Percentiles rank a stretch among this genome's conserved stretches.
These are phyloP conservation scores for Epichloe gansuensis DNA, from an alignment of 2,329 filamentous ascomycete species.

Conservation along the genomic window DNA sequence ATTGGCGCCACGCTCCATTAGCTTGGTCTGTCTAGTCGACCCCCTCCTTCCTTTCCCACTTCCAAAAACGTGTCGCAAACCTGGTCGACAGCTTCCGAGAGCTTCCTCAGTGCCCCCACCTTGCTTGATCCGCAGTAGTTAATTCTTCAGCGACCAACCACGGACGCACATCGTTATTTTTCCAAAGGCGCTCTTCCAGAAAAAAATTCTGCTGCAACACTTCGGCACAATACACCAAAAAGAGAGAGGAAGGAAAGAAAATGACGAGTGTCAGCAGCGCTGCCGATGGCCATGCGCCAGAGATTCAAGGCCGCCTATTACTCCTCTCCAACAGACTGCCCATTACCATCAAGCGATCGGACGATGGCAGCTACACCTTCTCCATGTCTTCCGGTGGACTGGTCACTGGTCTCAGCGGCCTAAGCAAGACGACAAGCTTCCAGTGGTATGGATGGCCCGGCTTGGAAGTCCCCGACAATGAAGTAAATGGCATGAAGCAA, in stretches of 20 bases:
- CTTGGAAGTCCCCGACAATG: constrained; percentile 76
- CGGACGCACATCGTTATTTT: no score
- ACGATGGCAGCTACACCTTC: constrained; percentile 85
- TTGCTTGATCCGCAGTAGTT: not conserved
- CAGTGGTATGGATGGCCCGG: constrained; percentile 99
- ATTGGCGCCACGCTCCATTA: not conserved
- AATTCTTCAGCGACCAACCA: no score
- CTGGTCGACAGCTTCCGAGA: not conserved
- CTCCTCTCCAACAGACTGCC: constrained; percentile 91
- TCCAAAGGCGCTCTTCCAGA: no score
- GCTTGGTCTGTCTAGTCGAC: not conserved
- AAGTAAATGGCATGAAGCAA: constrained; percentile 61
- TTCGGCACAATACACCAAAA: not conserved
- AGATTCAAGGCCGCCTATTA: constrained; percentile 46
- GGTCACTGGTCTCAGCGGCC: constrained; percentile 82
- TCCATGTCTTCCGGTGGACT: constrained; percentile 95
- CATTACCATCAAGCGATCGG: constrained; percentile 89
- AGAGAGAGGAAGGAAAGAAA: not conserved
- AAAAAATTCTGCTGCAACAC: no score
- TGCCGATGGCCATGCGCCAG: constrained; percentile 21
- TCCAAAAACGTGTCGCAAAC: not conserved
- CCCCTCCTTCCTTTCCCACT: constrained; percentile 1
- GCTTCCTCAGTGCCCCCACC: not conserved
- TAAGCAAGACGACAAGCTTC: constrained; percentile 87
- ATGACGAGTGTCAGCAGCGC: constrained; percentile 8